Evolutionary conservation across 2,329 filamentous ascomycete genomes (phyloP), one percentile per base, ranked within the genome.

Genomic region (Fusarium multiceps): DNA sequence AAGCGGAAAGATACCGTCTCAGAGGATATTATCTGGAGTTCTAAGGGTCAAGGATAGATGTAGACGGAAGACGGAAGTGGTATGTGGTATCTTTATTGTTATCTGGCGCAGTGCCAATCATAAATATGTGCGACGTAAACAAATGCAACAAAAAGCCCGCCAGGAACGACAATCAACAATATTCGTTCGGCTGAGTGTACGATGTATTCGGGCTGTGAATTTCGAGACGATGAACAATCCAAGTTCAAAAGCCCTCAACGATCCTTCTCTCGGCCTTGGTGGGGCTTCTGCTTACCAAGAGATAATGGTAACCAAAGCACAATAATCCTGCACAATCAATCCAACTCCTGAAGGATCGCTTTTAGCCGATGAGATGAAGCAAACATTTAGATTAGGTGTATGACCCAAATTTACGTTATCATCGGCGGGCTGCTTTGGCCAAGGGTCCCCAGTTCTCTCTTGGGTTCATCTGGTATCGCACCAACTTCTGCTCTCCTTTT

Each of bases 381-480:
- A 48, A 48, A 16, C 16, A 34, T 20, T 37, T 21, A 40, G 14
- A 42, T 18, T 13, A 42, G 13, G 23, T 41, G 43, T 57, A 21
- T 20, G 42, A 27, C 21, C 30, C 40, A 42, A 30, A 56, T 66
- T 23, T 54, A 55, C 50, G 27, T 42, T 48, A 69, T 66, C 49
- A 71, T 84, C 80, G 79, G n/a, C 82, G 83, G 69, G 79, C 84
- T 27, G 87, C 87, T 69, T 83, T 83, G 55, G 82, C 84, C 88
- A 97, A 89, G 2, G 96, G 96, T 0, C 96, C 96, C 96, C 96
- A 99, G 78, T 98, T 96, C 76, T 93, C 90, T 63, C 91, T 85
- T 47, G 96, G 96, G 77, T 98, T 98, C 65, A 90, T 82, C 82
- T 97, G 96, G 80, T 98, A 99, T 68, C 95, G 86, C 56, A 97